Evolutionary conservation across 2,329 filamentous ascomycete genomes (phyloP).

Genomic region (Madurella fahalii): DNA sequence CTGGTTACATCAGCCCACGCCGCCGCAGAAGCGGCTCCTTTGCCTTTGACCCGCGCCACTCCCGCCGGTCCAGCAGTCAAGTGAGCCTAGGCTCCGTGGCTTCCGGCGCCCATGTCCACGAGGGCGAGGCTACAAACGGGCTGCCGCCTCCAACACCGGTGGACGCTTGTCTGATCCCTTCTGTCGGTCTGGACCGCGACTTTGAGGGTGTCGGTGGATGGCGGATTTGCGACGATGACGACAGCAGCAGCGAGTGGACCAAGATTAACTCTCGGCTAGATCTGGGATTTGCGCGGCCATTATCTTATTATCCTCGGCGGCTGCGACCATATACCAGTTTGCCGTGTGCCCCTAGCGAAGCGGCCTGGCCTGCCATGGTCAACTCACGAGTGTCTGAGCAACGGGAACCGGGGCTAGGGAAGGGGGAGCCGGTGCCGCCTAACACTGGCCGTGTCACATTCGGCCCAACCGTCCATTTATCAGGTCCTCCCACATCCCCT

Average conservation of each 20-base stretch:
- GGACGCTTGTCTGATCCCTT: constrained; percentile 26
- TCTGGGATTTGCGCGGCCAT: constrained; percentile 41
- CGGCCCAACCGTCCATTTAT: constrained; percentile 38
- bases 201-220: constrained; percentile 59
- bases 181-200: constrained; percentile 49
- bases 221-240: constrained; percentile 44
- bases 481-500: not conserved
- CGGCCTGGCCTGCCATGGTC: constrained; percentile 30
- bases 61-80: constrained; percentile 36
- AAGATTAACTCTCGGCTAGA: constrained; percentile 51
- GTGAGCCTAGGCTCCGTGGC: constrained; percentile 32
- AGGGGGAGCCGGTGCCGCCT: constrained; percentile 31
- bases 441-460: constrained; percentile 46
- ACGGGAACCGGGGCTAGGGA: not conserved
- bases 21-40: constrained; percentile 28
- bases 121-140: constrained; percentile 23
- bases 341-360: constrained; percentile 37
- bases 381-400: not conserved
- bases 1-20: constrained; percentile 22
- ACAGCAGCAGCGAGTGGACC: constrained; percentile 41
- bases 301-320: constrained; percentile 35
- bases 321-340: constrained; percentile 40
- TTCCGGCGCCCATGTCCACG: constrained; percentile 29
- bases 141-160: not conserved
- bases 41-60: constrained; percentile 25